Percentiles rank a stretch among this genome's conserved stretches.
Evolutionary conservation across 495 filamentous ascomycete genomes (phyloP).

Genomic region (Lasiosphaeria hispida): DNA sequence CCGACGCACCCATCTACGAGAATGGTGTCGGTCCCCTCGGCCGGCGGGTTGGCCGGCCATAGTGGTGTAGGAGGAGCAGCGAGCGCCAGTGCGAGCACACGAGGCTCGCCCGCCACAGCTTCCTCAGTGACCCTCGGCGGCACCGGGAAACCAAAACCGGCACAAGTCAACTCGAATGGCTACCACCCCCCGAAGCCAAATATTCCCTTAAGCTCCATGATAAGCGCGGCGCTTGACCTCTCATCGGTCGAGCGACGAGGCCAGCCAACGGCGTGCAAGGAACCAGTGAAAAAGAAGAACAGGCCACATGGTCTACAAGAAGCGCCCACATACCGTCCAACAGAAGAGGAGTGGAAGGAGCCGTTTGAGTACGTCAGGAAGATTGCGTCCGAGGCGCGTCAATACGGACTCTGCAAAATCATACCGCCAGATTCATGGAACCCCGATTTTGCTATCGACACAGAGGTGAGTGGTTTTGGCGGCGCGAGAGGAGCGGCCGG

Average conservation of each 20-base stretch:
- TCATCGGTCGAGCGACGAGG: conserved; percentile 89
- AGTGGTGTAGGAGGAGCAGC: conserved; percentile 24
- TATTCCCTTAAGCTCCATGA: conserved; percentile 51
- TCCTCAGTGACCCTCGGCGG: conserved; percentile 30
- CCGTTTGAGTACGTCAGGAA: conserved; percentile 89
- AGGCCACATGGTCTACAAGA: conserved; percentile 83
- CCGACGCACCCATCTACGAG: conserved; percentile 19
- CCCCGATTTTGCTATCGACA: conserved; percentile 92
- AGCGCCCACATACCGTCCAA: conserved; percentile 88
- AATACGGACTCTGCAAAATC: conserved; percentile 92
- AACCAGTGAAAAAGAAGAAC: conserved; percentile 68
- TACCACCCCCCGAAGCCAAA: conserved; percentile 50
- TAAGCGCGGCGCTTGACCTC: conserved; percentile 68
- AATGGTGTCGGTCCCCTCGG: conserved; percentile 43
- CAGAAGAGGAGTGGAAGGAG: conserved; percentile 90
- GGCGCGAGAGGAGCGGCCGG: neutral
- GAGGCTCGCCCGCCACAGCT: conserved; percentile 47
- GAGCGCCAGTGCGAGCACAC: conserved; percentile 42
- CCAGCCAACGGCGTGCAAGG: conserved; percentile 69
- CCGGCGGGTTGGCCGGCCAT: conserved; percentile 33
- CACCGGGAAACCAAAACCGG: conserved; percentile 41
- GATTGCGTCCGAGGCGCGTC: conserved; percentile 76
- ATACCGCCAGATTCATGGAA: conserved; percentile 94
- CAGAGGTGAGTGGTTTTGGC: conserved; percentile 65
- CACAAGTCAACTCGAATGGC: conserved; percentile 51